Conservation (phyloP, 1,139 yeast genomes). For the Candida buenavistaensis region DNA sequence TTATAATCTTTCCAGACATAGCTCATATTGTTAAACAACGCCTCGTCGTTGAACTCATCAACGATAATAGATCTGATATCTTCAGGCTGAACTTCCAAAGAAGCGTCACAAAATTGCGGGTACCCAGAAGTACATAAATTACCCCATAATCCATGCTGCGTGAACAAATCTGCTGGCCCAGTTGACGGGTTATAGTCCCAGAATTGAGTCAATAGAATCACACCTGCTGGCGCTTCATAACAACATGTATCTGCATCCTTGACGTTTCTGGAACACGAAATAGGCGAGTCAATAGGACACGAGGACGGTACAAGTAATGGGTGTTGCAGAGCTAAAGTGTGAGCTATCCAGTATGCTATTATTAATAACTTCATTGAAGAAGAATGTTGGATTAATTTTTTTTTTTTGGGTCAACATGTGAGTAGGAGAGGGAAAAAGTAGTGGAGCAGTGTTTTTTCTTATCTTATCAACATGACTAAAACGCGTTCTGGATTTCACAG, state of each 20-base stretch:
- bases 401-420: too few relatives aligned
- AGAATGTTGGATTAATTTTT: too few relatives aligned
- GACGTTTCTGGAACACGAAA: slow-evolving; percentile 51
- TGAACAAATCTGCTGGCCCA: slow-evolving; percentile 80
- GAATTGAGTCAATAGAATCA: slow-evolving; percentile 82
- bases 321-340: background rate
- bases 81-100: slow-evolving; percentile 43
- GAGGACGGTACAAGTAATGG: slow-evolving; percentile 4
- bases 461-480: too few relatives aligned
- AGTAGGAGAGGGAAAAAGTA: background rate
- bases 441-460: too few relatives aligned
- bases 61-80: slow-evolving; percentile 55
- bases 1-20: slow-evolving; percentile 74
- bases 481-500: too few relatives aligned
- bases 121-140: slow-evolving; percentile 41
- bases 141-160: slow-evolving; percentile 59
- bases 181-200: slow-evolving; percentile 90
- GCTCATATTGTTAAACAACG: slow-evolving; percentile 58
- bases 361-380: background rate
- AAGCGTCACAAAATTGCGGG: slow-evolving; percentile 65
- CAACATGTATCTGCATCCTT: slow-evolving; percentile 63
- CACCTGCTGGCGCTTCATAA: slow-evolving; percentile 79
- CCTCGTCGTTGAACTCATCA: slow-evolving; percentile 46
- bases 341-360: background rate
- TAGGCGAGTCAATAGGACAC: slow-evolving; percentile 69